Conservation (phyloP, 768 basidiomycete species). For the Strobilomyces dryophilus region DNA sequence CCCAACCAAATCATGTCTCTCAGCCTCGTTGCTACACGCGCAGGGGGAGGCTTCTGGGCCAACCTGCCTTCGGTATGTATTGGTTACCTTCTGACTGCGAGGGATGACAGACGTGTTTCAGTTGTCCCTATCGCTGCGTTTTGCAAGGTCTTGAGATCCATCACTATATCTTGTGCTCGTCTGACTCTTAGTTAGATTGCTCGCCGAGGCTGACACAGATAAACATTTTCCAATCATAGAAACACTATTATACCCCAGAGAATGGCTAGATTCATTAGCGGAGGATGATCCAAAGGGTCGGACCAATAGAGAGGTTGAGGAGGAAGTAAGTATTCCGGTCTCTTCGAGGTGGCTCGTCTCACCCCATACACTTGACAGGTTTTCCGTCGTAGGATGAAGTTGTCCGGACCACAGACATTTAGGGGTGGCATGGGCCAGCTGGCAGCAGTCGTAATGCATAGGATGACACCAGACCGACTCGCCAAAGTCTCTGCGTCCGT, state of each 20-base stretch:
- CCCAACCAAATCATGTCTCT: conserved; percentile 66
- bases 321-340: conserved; percentile 39
- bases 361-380: background rate
- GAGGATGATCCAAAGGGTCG: conserved; percentile 51
- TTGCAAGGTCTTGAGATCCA: conserved; percentile 30
- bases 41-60: conserved; percentile 52
- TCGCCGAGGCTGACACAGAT: conserved; percentile 35
- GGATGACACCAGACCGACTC: conserved; percentile 48
- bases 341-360: background rate
- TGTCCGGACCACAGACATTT: conserved; percentile 56
- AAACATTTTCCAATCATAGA: conserved; percentile 48
- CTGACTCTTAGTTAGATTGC: conserved; percentile 30
- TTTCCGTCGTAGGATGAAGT: conserved; percentile 39
- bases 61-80: conserved; percentile 62
- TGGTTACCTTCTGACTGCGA: background rate
- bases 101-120: conserved; percentile 14
- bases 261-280: conserved; percentile 58
- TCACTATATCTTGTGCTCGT: background rate
- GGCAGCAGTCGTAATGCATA: conserved; percentile 61
- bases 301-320: conserved; percentile 61
- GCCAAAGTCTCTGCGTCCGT: conserved; percentile 47
- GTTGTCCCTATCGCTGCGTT: conserved; percentile 36
- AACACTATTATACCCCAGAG: conserved; percentile 55
- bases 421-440: conserved; percentile 69
- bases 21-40: conserved; percentile 63